These are phyloP conservation scores for Macadamia integrifolia DNA, from an alignment of 164 flowering plant species.

Conservation along the genomic window DNA sequence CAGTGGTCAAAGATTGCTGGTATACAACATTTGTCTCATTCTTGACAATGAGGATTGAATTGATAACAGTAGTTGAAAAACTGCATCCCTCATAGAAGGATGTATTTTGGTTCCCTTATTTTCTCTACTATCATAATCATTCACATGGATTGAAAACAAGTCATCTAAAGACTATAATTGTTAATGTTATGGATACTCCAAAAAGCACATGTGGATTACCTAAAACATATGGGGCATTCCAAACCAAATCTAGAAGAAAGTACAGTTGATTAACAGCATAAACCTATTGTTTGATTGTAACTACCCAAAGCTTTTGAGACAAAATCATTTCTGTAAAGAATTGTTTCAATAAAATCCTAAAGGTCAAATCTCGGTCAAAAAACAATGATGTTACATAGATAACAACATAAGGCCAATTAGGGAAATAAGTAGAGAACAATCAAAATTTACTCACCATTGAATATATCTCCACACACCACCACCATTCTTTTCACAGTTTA, in stretches of 20 bases:
- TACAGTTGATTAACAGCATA: background rate
- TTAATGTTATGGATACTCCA: background rate
- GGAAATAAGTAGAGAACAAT: background rate
- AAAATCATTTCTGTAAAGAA: background rate
- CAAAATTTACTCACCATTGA: conserved; percentile 6
- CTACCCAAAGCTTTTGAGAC: background rate
- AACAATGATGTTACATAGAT: background rate
- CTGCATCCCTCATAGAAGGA: too few relatives aligned
- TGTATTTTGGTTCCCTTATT: too few relatives aligned
- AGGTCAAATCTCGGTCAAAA: background rate
- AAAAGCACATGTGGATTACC: background rate
- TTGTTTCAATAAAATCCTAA: background rate
- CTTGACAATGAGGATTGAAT: too few relatives aligned
- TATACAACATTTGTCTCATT: too few relatives aligned
- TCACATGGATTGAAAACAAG: too few relatives aligned
- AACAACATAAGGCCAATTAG: background rate
- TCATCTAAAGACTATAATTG: too few relatives aligned
- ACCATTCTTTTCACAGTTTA: background rate
- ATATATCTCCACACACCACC: background rate
- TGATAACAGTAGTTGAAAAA: too few relatives aligned
- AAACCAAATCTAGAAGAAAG: background rate
- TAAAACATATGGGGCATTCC: background rate
- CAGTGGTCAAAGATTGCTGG: too few relatives aligned
- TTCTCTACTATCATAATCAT: too few relatives aligned
- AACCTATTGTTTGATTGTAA: background rate